phyloP scores from a whole-genome alignment of 2,329 filamentous ascomycete species.

The Xylaria sp. region DNA sequence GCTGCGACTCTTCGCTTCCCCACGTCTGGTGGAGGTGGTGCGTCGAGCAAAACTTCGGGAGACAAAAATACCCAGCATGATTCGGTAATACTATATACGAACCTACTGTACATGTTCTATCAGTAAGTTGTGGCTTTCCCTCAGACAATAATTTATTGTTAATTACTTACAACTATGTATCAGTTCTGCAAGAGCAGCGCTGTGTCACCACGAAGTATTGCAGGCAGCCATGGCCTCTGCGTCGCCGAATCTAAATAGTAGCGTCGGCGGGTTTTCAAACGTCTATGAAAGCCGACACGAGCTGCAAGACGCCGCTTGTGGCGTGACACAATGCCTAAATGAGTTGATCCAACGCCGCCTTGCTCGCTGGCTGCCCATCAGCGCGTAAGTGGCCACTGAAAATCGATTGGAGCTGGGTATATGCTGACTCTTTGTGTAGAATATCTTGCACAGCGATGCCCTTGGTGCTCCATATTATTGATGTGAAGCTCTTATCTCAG shows the following conservation, averaged over 20 bases:
- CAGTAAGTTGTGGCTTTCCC: conserved; percentile 52
- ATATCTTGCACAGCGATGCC: conserved; percentile 54
- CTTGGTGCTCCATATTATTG: conserved; percentile 53
- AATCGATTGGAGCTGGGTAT: not conserved
- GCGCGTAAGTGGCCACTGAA: conserved; percentile 53
- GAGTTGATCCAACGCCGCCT: conserved; percentile 59
- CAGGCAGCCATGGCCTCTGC: conserved; percentile 56
- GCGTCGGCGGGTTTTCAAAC: conserved; percentile 50
- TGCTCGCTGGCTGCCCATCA: conserved; percentile 60
- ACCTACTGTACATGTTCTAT: conserved; percentile 64
- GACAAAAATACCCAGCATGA: conserved; percentile 53
- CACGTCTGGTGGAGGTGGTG: conserved; percentile 51
- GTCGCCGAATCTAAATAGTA: conserved; percentile 49
- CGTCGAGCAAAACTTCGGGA: conserved; percentile 44
- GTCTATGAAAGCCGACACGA: conserved; percentile 57
- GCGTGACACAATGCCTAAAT: conserved; percentile 59
- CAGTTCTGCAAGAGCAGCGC: conserved; percentile 56
- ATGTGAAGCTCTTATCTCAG: conserved; percentile 52
- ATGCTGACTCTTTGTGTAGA: conserved; percentile 34
- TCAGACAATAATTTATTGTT: no score
- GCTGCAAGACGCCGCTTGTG: conserved; percentile 57
- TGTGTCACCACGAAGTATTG: conserved; percentile 61
- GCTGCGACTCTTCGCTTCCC: conserved; percentile 54
- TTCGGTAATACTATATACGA: conserved; percentile 58
- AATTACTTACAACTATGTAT: conserved; percentile 27